A percentile compares a stretch with the other conserved stretches of the same genome.
Evolutionary conservation across 2,329 filamentous ascomycete species (phyloP).

Genomic region (Diaporthe humulicola): DNA sequence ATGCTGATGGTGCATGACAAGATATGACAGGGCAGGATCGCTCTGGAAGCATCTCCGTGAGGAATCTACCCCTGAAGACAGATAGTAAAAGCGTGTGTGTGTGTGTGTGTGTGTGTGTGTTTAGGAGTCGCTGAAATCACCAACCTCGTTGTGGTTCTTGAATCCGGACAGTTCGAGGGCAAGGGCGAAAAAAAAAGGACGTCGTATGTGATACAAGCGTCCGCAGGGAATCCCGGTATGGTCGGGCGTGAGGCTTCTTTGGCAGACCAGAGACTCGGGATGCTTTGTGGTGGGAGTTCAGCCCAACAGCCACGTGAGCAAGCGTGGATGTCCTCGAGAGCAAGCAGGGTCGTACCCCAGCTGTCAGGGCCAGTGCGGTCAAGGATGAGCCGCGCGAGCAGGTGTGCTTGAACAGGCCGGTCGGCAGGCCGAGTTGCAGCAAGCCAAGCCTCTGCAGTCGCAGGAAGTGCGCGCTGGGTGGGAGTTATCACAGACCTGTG

Average conservation of each 20-base stretch:
- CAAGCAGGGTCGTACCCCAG: constrained; percentile 40
- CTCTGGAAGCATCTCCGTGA: not conserved
- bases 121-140: not conserved
- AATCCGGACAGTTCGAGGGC: not conserved
- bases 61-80: not conserved
- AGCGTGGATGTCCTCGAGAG: constrained; percentile 37
- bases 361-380: constrained; percentile 15
- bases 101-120: not conserved
- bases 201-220: constrained; percentile 28
- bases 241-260: constrained; percentile 31
- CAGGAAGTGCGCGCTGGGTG: not conserved
- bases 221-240: constrained; percentile 40
- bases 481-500: not conserved
- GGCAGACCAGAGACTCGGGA: constrained; percentile 38
- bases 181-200: not conserved
- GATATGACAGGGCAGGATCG: not conserved
- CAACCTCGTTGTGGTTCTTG: not conserved
- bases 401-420: constrained; percentile 9
- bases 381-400: constrained; percentile 14
- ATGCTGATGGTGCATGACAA: not conserved
- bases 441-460: constrained; percentile 1
- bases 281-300: constrained; percentile 37
- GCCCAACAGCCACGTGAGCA: constrained; percentile 39
- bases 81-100: not conserved
- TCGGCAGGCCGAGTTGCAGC: constrained; percentile 6